Percentiles rank a stretch among this genome's conserved stretches.
Evolutionary conservation across 2,329 filamentous ascomycete species (phyloP).

Genomic region (Monosporascus sp.): DNA sequence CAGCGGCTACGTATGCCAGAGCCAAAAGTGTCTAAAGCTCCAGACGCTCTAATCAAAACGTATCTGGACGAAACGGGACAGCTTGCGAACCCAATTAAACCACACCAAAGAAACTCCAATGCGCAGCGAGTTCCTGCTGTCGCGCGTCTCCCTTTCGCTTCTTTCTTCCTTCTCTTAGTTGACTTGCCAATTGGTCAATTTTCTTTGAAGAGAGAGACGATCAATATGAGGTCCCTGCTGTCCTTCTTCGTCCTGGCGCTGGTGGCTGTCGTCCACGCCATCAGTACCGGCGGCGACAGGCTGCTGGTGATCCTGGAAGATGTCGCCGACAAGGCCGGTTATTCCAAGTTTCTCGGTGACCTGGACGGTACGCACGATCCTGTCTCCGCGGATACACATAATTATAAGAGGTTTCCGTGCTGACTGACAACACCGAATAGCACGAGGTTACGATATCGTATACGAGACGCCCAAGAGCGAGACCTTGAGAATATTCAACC

Average conservation of each 20-base stretch:
- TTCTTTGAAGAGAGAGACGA: constrained; percentile 5
- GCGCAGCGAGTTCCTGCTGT: constrained; percentile 18
- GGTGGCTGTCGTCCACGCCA: constrained; percentile 62
- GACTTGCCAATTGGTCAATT: constrained; percentile 10
- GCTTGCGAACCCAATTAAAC: background rate
- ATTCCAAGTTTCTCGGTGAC: constrained; percentile 75
- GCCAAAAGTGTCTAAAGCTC: constrained; percentile 4
- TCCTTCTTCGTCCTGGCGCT: constrained; percentile 65
- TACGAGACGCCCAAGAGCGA: constrained; percentile 83
- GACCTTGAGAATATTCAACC: constrained; percentile 69
- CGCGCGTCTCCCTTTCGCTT: background rate
- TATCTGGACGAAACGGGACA: background rate
- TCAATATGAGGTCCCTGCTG: constrained; percentile 68
- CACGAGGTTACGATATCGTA: constrained; percentile 72
- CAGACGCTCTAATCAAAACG: background rate
- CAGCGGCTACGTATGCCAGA: constrained; percentile 26
- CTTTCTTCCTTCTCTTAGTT: constrained; percentile 2
- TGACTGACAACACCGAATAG: constrained; percentile 38
- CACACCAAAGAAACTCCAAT: constrained; percentile 13
- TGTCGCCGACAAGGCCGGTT: constrained; percentile 70
- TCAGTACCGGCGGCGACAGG: constrained; percentile 73
- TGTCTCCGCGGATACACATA: no score
- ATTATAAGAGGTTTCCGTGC: no score
- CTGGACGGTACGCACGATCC: constrained; percentile 52
- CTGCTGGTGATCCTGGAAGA: constrained; percentile 86